Conservation (phyloP, 2,329 filamentous ascomycete species). For the Nemania abortiva region DNA sequence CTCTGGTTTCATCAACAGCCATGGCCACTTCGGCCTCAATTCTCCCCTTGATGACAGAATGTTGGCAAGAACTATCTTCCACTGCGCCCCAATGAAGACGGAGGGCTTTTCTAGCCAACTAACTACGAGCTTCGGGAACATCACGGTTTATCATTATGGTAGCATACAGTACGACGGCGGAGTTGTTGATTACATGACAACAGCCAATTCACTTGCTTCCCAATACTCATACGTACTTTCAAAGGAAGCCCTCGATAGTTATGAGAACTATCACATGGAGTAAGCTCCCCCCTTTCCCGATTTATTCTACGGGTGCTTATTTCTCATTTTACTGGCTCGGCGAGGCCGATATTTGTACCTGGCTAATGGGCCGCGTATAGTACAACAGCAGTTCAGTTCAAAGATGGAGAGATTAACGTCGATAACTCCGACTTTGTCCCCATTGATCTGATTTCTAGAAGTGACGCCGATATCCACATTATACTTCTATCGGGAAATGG, state of each 20-base stretch:
- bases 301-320: too few relatives aligned
- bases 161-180: not conserved
- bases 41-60: conserved; percentile 12
- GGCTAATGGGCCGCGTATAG: not conserved
- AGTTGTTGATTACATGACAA: conserved; percentile 7
- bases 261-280: not conserved
- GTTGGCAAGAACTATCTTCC: conserved; percentile 18
- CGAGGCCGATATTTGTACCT: not conserved
- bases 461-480: conserved; percentile 20
- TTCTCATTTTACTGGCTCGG: not conserved
- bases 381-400: conserved; percentile 5
- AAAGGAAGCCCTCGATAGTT: not conserved
- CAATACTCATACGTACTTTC: conserved; percentile 12
- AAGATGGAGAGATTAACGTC: not conserved
- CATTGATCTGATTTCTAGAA: conserved; percentile 3
- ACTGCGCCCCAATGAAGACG: conserved; percentile 37
- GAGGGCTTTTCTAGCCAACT: conserved; percentile 21
- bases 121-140: not conserved
- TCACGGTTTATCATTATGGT: conserved; percentile 35
- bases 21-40: conserved; percentile 30
- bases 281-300: not conserved
- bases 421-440: not conserved
- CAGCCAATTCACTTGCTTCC: conserved; percentile 16
- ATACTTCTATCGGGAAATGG: conserved; percentile 24
- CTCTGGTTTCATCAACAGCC: conserved; percentile 16